These are phyloP conservation scores for Salix udensis DNA, from an alignment of 345 rosid species.

Conservation along the genomic window DNA sequence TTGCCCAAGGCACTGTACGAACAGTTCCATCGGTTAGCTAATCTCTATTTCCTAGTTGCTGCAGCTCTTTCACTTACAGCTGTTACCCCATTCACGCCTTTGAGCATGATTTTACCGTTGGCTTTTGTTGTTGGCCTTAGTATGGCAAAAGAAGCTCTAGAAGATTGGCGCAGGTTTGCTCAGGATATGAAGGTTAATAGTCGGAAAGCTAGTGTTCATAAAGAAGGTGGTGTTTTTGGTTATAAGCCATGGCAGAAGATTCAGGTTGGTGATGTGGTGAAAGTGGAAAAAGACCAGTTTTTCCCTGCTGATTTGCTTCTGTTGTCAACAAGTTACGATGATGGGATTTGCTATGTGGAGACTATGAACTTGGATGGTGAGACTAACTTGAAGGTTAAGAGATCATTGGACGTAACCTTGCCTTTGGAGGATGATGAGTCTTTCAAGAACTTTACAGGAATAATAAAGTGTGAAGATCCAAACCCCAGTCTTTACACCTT, in stretches of 20 bases:
- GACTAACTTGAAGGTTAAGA: conserved; percentile 88
- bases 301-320: conserved; percentile 91
- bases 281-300: conserved; percentile 86
- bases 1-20: conserved; percentile 86
- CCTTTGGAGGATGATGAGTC: conserved; percentile 56
- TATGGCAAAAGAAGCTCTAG: conserved; percentile 91
- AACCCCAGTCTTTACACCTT: conserved; percentile 90
- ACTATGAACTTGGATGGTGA: conserved; percentile 99
- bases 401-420: conserved; percentile 67
- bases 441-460: conserved; percentile 60
- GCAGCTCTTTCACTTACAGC: conserved; percentile 73
- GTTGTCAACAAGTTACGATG: conserved; percentile 84
- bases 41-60: conserved; percentile 82
- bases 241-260: conserved; percentile 64
- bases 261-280: conserved; percentile 78
- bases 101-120: conserved; percentile 91
- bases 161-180: conserved; percentile 92
- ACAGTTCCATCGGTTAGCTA: conserved; percentile 91
- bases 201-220: conserved; percentile 58
- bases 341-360: conserved; percentile 96
- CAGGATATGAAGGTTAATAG: conserved; percentile 84
- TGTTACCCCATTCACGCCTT: conserved; percentile 72
- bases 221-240: conserved; percentile 54
- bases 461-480: conserved; percentile 84
- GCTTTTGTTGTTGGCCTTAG: conserved; percentile 88